Conservation (phyloP, 805 yeast genomes). For the Hemisphaericaspora nanyangensis region DNA sequence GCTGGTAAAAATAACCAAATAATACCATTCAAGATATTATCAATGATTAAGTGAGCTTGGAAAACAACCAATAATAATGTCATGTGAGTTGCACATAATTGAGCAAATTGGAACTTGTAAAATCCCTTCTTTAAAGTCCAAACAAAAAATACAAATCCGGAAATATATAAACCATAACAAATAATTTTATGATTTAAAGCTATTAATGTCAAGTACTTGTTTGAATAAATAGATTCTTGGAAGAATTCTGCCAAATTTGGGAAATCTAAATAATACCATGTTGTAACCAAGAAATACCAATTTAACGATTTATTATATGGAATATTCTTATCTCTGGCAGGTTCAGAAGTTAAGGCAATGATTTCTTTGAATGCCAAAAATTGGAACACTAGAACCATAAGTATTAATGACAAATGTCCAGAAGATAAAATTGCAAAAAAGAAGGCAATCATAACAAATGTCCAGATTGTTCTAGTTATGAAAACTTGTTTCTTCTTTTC, state of each 20-base stretch:
- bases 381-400: constrained; percentile 69
- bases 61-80: constrained; percentile 82
- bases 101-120: constrained; percentile 89
- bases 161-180: constrained; percentile 76
- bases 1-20: constrained; percentile 95
- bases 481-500: constrained; percentile 80
- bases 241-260: constrained; percentile 72
- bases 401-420: constrained; percentile 81
- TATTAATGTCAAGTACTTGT: constrained; percentile 51
- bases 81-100: constrained; percentile 92
- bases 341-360: constrained; percentile 78
- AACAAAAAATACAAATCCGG: constrained; percentile 89
- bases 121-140: constrained; percentile 84
- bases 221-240: constrained; percentile 47
- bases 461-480: constrained; percentile 86
- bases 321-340: constrained; percentile 77
- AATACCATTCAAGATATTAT: constrained; percentile 83
- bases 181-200: constrained; percentile 80
- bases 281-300: constrained; percentile 89
- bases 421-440: constrained; percentile 69
- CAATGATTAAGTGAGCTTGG: constrained; percentile 91
- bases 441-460: constrained; percentile 80
- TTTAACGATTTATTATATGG: constrained; percentile 81
- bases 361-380: constrained; percentile 86
- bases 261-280: constrained; percentile 87